phyloP scores from a whole-genome alignment of 331 rosid genomes.

The Malus hybrid region DNA sequence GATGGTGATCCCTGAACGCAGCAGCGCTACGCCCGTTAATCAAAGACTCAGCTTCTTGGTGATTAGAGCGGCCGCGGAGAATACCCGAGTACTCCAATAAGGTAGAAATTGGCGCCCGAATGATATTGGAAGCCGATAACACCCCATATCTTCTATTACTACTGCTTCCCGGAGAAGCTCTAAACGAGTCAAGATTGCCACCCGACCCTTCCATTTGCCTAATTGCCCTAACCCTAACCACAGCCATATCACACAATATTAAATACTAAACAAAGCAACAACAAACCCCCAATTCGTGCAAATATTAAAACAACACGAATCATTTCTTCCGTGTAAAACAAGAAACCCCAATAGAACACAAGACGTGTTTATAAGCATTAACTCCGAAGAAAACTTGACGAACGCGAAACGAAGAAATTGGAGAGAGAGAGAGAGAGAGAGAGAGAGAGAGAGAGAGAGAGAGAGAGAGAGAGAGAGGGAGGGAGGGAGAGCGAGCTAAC shows the following conservation, averaged over 20 bases:
- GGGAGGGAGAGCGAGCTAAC: slow-evolving; percentile 3
- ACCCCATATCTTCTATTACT: slow-evolving; percentile 49
- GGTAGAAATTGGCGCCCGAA: slow-evolving; percentile 70
- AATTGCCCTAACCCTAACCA: slow-evolving; percentile 50
- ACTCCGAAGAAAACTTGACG: background rate
- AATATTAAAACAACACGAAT: background rate
- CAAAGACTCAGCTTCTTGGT: slow-evolving; percentile 39
- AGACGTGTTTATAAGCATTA: background rate
- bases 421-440: background rate
- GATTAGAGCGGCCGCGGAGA: slow-evolving; percentile 51
- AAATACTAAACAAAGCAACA: background rate
- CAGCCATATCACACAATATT: background rate
- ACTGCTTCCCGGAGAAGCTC: slow-evolving; percentile 25
- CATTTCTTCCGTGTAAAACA: background rate
- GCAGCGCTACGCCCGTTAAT: slow-evolving; percentile 26
- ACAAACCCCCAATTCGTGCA: background rate
- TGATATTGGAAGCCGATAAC: slow-evolving; percentile 48
- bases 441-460: background rate
- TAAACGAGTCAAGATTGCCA: slow-evolving; percentile 41
- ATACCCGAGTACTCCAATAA: slow-evolving; percentile 73
- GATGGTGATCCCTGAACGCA: slow-evolving; percentile 30
- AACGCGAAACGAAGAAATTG: background rate
- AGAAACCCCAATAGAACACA: background rate
- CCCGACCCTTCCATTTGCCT: slow-evolving; percentile 56
- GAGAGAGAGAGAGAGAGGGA: background rate